Evolutionary conservation across 768 basidiomycete genomes (phyloP).

Genomic region (Scleroderma bovista): DNA sequence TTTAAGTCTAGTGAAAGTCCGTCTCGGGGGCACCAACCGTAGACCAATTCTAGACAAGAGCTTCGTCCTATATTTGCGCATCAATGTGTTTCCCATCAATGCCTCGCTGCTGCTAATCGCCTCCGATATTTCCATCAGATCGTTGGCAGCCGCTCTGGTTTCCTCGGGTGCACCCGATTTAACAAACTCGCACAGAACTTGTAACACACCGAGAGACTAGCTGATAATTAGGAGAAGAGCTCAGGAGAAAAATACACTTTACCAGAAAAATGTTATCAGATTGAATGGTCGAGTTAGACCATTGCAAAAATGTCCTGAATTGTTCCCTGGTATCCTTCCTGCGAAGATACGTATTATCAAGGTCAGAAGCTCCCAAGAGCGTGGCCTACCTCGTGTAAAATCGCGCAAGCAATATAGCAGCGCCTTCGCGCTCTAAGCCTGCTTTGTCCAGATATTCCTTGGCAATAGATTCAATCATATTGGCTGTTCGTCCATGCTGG

Average conservation of each 20-base stretch:
- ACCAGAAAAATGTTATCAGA: slow-evolving; percentile 49
- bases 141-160: slow-evolving; percentile 38
- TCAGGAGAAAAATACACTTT: slow-evolving; percentile 9
- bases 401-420: slow-evolving; percentile 73
- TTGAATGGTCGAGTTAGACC: slow-evolving; percentile 36
- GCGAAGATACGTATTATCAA: slow-evolving; percentile 10
- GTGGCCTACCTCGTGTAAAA: slow-evolving; percentile 68
- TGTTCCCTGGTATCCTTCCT: slow-evolving; percentile 55
- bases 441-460: slow-evolving; percentile 55
- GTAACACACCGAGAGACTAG: slow-evolving; percentile 64
- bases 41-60: slow-evolving; percentile 60
- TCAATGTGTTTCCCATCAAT: slow-evolving; percentile 52
- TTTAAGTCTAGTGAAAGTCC: slow-evolving; percentile 33
- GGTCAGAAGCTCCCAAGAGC: background rate
- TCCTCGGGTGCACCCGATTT: slow-evolving; percentile 58
- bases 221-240: slow-evolving; percentile 2
- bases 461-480: slow-evolving; percentile 50
- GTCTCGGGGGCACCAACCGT: slow-evolving; percentile 50
- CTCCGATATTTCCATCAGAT: slow-evolving; percentile 42
- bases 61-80: slow-evolving; percentile 68
- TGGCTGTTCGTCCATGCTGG: slow-evolving; percentile 48
- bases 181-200: slow-evolving; percentile 63
- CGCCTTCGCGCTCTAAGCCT: slow-evolving; percentile 82
- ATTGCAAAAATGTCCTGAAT: slow-evolving; percentile 49
- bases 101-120: slow-evolving; percentile 35